A percentile compares a stretch with the other conserved stretches of the same genome.
phyloP scores from a whole-genome alignment of 495 filamentous ascomycete genomes.

The Penicillium steckii region DNA sequence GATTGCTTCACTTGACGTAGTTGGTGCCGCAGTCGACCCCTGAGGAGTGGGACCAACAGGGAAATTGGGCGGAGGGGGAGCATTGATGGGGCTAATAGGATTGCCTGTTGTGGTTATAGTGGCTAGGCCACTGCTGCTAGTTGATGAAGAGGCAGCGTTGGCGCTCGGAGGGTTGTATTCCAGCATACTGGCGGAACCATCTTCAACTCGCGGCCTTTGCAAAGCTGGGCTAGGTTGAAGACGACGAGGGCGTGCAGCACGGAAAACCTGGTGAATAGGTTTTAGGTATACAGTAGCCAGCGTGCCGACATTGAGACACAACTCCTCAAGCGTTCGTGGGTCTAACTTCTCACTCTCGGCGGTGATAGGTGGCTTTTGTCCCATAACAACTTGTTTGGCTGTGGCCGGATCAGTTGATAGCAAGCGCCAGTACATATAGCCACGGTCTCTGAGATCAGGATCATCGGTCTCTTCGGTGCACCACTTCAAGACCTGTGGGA shows the following conservation, averaged over 20 bases:
- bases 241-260: constrained; percentile 75
- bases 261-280: constrained; percentile 97
- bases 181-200: constrained; percentile 37
- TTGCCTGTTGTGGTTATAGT: constrained; percentile 24
- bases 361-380: constrained; percentile 93
- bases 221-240: constrained; percentile 80
- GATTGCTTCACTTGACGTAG: constrained; percentile 52
- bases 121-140: constrained; percentile 29
- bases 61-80: constrained; percentile 19
- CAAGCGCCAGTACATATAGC: constrained; percentile 99
- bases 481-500: constrained; percentile 97
- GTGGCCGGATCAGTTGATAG: constrained; percentile 89
- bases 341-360: constrained; percentile 95
- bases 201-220: constrained; percentile 61
- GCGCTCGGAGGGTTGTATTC: constrained; percentile 28
- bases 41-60: constrained; percentile 10
- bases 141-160: constrained; percentile 17
- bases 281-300: constrained; percentile 97
- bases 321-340: constrained; percentile 87
- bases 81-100: constrained; percentile 19
- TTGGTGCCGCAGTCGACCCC: constrained; percentile 18
- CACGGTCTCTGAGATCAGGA: constrained; percentile 90
- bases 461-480: constrained; percentile 99
- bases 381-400: constrained; percentile 90
- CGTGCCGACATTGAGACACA: constrained; percentile 95